A percentile compares a stretch with the other conserved stretches of the same genome.
Evolutionary conservation across 306 rosid species (phyloP).

Genomic region (peach (Prunus persica)): Prunus_persica_NCBIv2 NC_034009.1:36102001-36102500

Average conservation of each 20-base stretch:
- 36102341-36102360: slow-evolving; percentile 33
- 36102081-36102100: slow-evolving; percentile 38
- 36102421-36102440: slow-evolving; percentile 40
- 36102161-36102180: slow-evolving; percentile 15
- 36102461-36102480: background rate
- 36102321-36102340: slow-evolving; percentile 19
- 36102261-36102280: slow-evolving; percentile 25
- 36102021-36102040: slow-evolving; percentile 5
- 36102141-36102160: slow-evolving; percentile 22
- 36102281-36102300: slow-evolving; percentile 11
- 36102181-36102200: slow-evolving; percentile 36
- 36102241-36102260: slow-evolving; percentile 39
- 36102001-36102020: background rate
- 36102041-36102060: background rate
- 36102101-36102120: slow-evolving; percentile 3
- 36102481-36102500: slow-evolving; percentile 36
- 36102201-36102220: slow-evolving; percentile 19
- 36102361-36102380: slow-evolving; percentile 27
- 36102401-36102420: slow-evolving; percentile 42
- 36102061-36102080: slow-evolving; percentile 33
- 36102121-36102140: slow-evolving; percentile 38
- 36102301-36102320: slow-evolving; percentile 5
- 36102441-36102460: slow-evolving; percentile 8
- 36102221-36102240: slow-evolving; percentile 53
- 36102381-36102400: slow-evolving; percentile 22